These are phyloP conservation scores for Colletotrichum sp. DNA, from an alignment of 2,329 filamentous ascomycete species.

Conservation along the genomic window DNA sequence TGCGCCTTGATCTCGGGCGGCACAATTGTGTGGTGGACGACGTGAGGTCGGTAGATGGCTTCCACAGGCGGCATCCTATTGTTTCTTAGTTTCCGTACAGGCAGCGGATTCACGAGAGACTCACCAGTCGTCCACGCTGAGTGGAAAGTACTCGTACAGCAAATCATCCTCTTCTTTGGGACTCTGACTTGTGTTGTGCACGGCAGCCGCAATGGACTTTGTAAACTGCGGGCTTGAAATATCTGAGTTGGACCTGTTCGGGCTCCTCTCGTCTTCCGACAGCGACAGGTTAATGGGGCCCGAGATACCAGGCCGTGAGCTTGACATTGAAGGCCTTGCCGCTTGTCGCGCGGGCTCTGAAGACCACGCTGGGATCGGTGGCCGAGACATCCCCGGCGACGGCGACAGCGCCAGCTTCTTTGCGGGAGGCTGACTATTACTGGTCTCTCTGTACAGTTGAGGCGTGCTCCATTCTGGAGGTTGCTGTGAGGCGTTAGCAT, in stretches of 20 bases:
- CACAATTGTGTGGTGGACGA: constrained; percentile 85
- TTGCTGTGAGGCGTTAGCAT: constrained; percentile 30
- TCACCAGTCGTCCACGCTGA: constrained; percentile 87
- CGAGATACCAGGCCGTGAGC: constrained; percentile 27
- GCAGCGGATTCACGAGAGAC: constrained; percentile 16
- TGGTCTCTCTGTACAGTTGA: constrained; percentile 38
- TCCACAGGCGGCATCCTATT: constrained; percentile 83
- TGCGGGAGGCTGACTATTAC: constrained; percentile 49
- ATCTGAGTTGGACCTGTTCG: constrained; percentile 55
- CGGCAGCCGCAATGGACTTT: constrained; percentile 38
- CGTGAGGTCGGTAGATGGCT: constrained; percentile 88
- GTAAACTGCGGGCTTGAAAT: constrained; percentile 55
- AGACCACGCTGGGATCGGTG: constrained; percentile 59
- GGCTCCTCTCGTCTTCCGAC: constrained; percentile 65
- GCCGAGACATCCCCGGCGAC: constrained; percentile 55
- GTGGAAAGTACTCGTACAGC: constrained; percentile 92
- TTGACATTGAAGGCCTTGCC: not conserved
- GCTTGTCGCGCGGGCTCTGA: constrained; percentile 32
- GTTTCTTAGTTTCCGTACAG: no score
- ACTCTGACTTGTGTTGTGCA: constrained; percentile 56
- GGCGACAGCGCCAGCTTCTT: constrained; percentile 61
- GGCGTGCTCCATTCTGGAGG: constrained; percentile 51
- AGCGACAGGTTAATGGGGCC: constrained; percentile 58
- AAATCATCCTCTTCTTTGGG: constrained; percentile 80
- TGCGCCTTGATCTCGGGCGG: constrained; percentile 74